phyloP scores from a whole-genome alignment of 2,329 filamentous ascomycete species.

The Curvularia lunata region DNA sequence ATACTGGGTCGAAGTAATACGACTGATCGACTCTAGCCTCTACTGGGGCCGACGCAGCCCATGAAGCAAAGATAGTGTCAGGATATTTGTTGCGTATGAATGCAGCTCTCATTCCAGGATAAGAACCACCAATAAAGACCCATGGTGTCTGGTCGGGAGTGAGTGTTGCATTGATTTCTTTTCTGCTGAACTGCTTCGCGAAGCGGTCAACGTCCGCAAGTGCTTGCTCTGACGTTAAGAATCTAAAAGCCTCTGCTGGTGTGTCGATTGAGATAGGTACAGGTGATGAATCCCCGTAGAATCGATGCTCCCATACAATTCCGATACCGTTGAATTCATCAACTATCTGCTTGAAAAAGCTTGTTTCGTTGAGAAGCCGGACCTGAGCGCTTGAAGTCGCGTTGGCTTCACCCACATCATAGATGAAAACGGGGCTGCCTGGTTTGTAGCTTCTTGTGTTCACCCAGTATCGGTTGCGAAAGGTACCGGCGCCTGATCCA shows the following conservation, averaged over 20 bases:
- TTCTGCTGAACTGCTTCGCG: slow-evolving; percentile 49
- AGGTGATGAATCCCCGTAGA: slow-evolving; percentile 51
- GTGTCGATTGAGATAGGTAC: slow-evolving; percentile 43
- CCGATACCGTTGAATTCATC: slow-evolving; percentile 47
- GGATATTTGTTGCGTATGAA: slow-evolving; percentile 50
- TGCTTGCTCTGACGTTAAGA: slow-evolving; percentile 51
- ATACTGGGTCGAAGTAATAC: slow-evolving; percentile 59
- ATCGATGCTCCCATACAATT: slow-evolving; percentile 52
- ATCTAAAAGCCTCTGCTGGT: slow-evolving; percentile 45
- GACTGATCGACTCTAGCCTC: slow-evolving; percentile 58
- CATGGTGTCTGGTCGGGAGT: slow-evolving; percentile 48
- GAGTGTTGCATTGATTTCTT: slow-evolving; percentile 44
- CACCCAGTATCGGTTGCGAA: slow-evolving; percentile 50
- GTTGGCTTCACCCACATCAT: slow-evolving; percentile 45
- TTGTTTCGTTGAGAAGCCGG: slow-evolving; percentile 20
- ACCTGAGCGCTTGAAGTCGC: not conserved
- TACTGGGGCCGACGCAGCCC: slow-evolving; percentile 50
- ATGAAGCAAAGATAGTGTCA: slow-evolving; percentile 48
- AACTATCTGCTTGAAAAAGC: slow-evolving; percentile 48
- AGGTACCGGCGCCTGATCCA: slow-evolving; percentile 23
- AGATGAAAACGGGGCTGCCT: slow-evolving; percentile 49
- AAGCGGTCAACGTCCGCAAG: slow-evolving; percentile 52
- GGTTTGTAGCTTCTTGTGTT: slow-evolving; percentile 40
- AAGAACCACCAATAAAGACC: slow-evolving; percentile 49
- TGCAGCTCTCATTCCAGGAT: slow-evolving; percentile 50